Evolutionary conservation across 2,329 filamentous ascomycete genomes (phyloP).

Genomic region (Plenodomus biglobosus): DNA sequence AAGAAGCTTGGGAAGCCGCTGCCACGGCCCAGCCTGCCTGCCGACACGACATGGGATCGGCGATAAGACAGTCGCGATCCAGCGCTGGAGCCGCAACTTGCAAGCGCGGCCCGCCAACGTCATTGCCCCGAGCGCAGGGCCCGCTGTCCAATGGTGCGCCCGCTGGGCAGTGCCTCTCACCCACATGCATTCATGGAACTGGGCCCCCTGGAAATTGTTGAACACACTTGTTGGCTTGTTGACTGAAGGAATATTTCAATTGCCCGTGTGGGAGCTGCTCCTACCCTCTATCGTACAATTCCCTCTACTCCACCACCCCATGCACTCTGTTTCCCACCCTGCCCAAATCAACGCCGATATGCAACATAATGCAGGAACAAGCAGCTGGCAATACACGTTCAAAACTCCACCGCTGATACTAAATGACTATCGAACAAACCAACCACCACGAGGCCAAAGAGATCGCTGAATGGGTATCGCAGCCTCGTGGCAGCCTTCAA

Average conservation of each 20-base stretch:
- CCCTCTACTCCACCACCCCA: constrained; percentile 9
- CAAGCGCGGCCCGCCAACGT: constrained; percentile 22
- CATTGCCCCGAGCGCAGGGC: constrained; percentile 24
- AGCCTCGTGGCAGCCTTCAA: constrained; percentile 33
- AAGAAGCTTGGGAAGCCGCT: constrained; percentile 5
- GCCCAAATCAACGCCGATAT: constrained; percentile 18
- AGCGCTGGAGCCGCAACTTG: constrained; percentile 20
- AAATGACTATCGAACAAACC: constrained; percentile 26
- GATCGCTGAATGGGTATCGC: constrained; percentile 39
- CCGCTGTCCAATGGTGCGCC: constrained; percentile 7
- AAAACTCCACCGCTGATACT: constrained; percentile 41
- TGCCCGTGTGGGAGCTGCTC: not conserved
- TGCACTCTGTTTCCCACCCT: constrained; percentile 1
- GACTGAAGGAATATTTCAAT: not conserved
- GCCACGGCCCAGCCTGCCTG: not conserved
- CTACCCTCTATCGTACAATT: constrained; percentile 26
- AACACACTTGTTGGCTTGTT: constrained; percentile 3
- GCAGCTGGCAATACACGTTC: constrained; percentile 25
- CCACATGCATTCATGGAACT: constrained; percentile 7
- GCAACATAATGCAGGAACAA: constrained; percentile 25
- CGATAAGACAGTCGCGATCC: constrained; percentile 21
- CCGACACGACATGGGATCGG: constrained; percentile 20
- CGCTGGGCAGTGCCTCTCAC: constrained; percentile 9
- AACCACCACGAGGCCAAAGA: constrained; percentile 36
- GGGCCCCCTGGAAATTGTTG: constrained; percentile 5